These are phyloP conservation scores for Detonula confervacea DNA, from an alignment of 352 stramenopile genomes.

Conservation along the genomic window DNA sequence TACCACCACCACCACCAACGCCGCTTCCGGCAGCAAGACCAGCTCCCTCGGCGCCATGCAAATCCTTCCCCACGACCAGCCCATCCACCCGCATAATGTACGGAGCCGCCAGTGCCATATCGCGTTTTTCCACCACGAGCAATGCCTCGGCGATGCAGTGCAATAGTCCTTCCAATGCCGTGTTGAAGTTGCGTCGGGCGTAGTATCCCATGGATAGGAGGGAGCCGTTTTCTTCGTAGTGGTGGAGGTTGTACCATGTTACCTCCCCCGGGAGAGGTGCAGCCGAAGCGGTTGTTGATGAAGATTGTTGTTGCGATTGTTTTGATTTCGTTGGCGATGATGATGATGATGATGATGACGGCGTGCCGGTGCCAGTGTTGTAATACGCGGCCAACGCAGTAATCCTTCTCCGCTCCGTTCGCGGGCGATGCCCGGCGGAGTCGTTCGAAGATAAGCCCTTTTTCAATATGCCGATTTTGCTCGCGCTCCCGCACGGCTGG, in stretches of 20 bases:
- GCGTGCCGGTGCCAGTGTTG: not conserved
- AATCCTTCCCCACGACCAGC: slow-evolving; percentile 37
- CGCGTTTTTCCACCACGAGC: slow-evolving; percentile 48
- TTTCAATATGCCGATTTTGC: slow-evolving; percentile 62
- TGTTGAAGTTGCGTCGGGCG: slow-evolving; percentile 76
- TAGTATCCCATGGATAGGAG: slow-evolving; percentile 58
- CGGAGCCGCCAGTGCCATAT: slow-evolving; percentile 70
- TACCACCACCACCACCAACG: slow-evolving; percentile 12
- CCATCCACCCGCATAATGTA: slow-evolving; percentile 57
- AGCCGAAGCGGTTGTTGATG: not conserved
- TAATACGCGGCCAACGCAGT: slow-evolving; percentile 32
- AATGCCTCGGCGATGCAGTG: slow-evolving; percentile 70
- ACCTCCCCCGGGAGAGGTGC: slow-evolving; percentile 22
- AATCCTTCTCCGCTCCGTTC: slow-evolving; percentile 42
- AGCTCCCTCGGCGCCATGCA: slow-evolving; percentile 5
- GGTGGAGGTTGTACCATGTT: slow-evolving; percentile 59
- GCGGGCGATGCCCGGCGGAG: not conserved
- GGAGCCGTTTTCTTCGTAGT: slow-evolving; percentile 62
- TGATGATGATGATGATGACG: too few relatives aligned
- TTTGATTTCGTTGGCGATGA: too few relatives aligned
- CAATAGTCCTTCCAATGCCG: slow-evolving; percentile 63
- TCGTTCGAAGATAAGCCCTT: too few relatives aligned
- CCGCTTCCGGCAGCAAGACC: too few relatives aligned
- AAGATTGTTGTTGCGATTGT: too few relatives aligned
- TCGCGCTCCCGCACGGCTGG: slow-evolving; percentile 50